Evolutionary conservation across 2,329 filamentous ascomycete species (phyloP).

Genomic region (Fusarium setosum): DNA sequence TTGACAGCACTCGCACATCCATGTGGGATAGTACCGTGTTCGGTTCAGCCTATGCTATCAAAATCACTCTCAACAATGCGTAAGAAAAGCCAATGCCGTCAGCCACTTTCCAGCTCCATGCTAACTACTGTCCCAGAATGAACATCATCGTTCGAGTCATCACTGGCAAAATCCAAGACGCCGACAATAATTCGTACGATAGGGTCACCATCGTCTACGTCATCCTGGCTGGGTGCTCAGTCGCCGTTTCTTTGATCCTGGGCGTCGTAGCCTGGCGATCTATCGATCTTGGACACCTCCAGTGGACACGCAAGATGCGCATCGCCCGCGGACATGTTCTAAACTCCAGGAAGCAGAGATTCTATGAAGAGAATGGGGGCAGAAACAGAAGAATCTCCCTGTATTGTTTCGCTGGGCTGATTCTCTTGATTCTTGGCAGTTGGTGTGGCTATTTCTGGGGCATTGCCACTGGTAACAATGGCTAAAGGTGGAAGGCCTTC

Average conservation of each 20-base stretch:
- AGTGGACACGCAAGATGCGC: constrained; percentile 1
- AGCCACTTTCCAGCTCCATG: too few species aligned
- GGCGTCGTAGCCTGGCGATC: background rate
- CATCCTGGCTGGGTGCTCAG: background rate
- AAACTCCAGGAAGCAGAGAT: background rate
- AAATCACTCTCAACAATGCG: constrained; percentile 68
- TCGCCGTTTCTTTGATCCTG: background rate
- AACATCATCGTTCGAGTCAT: constrained; percentile 1
- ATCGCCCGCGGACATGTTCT: background rate
- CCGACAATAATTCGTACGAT: constrained; percentile 1
- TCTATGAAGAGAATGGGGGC: background rate
- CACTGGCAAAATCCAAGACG: constrained; percentile 1
- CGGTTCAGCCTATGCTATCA: constrained; percentile 67
- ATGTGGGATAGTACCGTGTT: constrained; percentile 70
- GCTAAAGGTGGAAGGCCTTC: too few species aligned
- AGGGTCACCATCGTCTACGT: constrained; percentile 1
- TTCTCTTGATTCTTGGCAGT: background rate
- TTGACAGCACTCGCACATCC: constrained; percentile 68
- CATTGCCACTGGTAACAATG: background rate
- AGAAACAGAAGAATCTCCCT: background rate
- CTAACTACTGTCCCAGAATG: background rate
- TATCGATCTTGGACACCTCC: background rate
- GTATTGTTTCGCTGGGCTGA: background rate
- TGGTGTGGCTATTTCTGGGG: constrained; percentile 8
- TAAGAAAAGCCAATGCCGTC: background rate